phyloP scores from a whole-genome alignment of 2,329 filamentous ascomycete genomes.

The Metarhizium anisopliae region DNA sequence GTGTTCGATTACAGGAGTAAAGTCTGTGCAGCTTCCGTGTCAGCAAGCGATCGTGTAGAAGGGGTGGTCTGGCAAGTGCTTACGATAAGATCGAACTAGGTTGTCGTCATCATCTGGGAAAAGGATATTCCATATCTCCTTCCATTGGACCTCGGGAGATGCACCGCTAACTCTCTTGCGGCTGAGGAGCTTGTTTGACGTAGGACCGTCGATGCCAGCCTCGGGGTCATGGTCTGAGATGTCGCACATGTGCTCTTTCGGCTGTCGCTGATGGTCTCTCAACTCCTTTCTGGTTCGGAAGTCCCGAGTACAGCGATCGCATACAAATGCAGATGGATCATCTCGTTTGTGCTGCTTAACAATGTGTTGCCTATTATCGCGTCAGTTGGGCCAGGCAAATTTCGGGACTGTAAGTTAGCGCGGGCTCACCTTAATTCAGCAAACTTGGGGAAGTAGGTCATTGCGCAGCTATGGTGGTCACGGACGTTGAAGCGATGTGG shows the following conservation, averaged over 20 bases:
- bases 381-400: background rate
- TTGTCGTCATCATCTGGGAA: constrained; percentile 31
- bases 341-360: constrained; percentile 34
- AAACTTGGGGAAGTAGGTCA: constrained; percentile 33
- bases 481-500: constrained; percentile 36
- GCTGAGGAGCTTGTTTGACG: constrained; percentile 29
- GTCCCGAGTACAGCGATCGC: constrained; percentile 30
- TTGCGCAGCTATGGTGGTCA: constrained; percentile 34
- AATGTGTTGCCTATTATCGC: constrained; percentile 27
- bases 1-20: constrained; percentile 31
- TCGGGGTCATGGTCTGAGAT: constrained; percentile 30
- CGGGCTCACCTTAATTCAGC: constrained; percentile 26
- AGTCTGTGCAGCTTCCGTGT: constrained; percentile 18
- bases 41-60: background rate
- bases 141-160: constrained; percentile 29
- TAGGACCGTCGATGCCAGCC: constrained; percentile 30
- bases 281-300: constrained; percentile 29
- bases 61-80: background rate
- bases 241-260: constrained; percentile 32
- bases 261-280: constrained; percentile 29
- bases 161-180: constrained; percentile 29
- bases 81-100: constrained; percentile 21
- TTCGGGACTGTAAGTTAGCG: constrained; percentile 2
- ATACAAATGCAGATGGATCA: constrained; percentile 30
- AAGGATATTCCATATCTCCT: constrained; percentile 32